Percentiles rank a stretch among this genome's conserved stretches.
Conservation (phyloP, 495 filamentous ascomycete species). For the Aspergillus heteromorphus region DNA sequence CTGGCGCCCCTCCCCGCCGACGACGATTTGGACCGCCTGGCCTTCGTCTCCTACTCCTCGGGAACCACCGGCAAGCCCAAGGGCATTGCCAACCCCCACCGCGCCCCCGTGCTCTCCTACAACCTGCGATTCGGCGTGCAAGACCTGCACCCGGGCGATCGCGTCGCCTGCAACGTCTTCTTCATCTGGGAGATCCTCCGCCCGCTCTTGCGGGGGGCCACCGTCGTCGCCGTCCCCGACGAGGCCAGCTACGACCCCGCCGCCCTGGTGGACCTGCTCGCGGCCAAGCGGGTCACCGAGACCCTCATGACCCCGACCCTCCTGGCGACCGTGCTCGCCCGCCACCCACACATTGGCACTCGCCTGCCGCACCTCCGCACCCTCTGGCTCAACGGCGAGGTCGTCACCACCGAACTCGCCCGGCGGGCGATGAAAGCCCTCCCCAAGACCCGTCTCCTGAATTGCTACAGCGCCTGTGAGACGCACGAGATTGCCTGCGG, state of each 20-base stretch:
- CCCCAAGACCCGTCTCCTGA: conserved; percentile 58
- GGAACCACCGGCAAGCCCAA: conserved; percentile 66
- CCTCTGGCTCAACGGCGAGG: conserved; percentile 67
- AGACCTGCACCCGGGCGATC: conserved; percentile 57
- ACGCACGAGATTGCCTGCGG: conserved; percentile 69
- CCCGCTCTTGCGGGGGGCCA: conserved; percentile 62
- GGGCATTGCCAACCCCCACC: conserved; percentile 64
- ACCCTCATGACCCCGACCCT: conserved; percentile 72
- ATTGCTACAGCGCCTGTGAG: conserved; percentile 68
- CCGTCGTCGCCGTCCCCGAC: conserved; percentile 60
- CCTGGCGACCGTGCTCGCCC: conserved; percentile 56
- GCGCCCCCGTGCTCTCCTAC: conserved; percentile 60
- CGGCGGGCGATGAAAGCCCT: conserved; percentile 54
- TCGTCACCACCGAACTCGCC: conserved; percentile 63
- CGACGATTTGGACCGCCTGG: conserved; percentile 58
- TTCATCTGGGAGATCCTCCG: conserved; percentile 72
- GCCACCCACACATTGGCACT: conserved; percentile 50
- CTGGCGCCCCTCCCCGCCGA: conserved; percentile 43
- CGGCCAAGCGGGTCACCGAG: conserved; percentile 54
- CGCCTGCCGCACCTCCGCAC: conserved; percentile 55
- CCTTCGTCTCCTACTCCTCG: conserved; percentile 63
- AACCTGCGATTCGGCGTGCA: conserved; percentile 57
- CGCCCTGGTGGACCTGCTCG: conserved; percentile 58
- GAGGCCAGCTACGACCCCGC: conserved; percentile 64
- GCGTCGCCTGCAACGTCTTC: conserved; percentile 69